These are phyloP conservation scores for Talinum fruticosum DNA, from an alignment of 148 eudicot species.

Conservation along the genomic window DNA sequence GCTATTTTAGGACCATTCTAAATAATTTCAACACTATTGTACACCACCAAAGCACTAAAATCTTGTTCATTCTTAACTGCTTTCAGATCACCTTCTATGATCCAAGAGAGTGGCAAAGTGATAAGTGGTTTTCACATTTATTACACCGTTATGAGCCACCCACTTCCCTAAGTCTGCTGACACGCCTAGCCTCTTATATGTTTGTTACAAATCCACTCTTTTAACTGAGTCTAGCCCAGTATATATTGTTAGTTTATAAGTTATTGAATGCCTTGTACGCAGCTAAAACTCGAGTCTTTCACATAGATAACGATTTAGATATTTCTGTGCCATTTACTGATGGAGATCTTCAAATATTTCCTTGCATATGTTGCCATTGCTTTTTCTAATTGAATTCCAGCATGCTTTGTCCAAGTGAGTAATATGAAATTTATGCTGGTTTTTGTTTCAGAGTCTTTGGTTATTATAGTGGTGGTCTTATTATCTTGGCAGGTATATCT, in stretches of 20 bases:
- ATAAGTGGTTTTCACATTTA: too few relatives aligned
- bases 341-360: not conserved
- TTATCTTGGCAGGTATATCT: slow-evolving; percentile 52
- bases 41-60: too few relatives aligned
- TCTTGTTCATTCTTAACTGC: too few relatives aligned
- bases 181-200: not conserved
- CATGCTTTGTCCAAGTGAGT: not conserved
- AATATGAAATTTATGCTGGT: not conserved
- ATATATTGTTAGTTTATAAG: too few relatives aligned
- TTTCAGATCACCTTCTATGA: too few relatives aligned
- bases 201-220: not conserved
- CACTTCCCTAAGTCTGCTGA: not conserved
- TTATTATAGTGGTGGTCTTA: not conserved
- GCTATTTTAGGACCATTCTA: too few relatives aligned
- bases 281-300: not conserved
- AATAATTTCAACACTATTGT: too few relatives aligned
- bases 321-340: not conserved
- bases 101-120: too few relatives aligned
- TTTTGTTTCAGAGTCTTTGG: not conserved
- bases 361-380: not conserved
- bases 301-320: not conserved
- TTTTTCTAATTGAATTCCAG: not conserved
- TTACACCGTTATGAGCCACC: too few relatives aligned
- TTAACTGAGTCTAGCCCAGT: too few relatives aligned
- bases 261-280: not conserved